phyloP scores from a whole-genome alignment of 2,329 filamentous ascomycete species.

The Colletotrichum abscissum region DNA sequence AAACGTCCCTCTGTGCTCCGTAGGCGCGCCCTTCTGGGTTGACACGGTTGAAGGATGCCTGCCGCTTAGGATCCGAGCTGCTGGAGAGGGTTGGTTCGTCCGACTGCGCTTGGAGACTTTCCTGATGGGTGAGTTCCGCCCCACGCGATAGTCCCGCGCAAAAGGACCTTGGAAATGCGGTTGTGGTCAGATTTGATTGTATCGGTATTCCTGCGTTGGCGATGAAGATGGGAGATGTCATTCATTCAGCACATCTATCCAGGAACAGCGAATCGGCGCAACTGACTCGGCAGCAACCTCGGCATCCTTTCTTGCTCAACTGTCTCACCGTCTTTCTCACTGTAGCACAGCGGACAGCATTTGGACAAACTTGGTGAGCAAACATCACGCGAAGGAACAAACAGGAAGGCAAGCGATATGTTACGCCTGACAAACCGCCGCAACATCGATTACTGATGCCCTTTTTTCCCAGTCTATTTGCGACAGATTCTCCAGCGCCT shows the following conservation, averaged over 20 bases:
- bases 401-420: neutral
- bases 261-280: neutral
- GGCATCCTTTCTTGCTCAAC: neutral
- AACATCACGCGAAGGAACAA: neutral
- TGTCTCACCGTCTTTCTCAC: neutral
- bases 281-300: conserved; percentile 22
- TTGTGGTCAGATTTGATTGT: neutral
- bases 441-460: neutral
- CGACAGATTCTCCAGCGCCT: neutral
- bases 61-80: conserved; percentile 7
- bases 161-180: conserved; percentile 6
- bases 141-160: conserved; percentile 5
- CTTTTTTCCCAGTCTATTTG: neutral
- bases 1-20: conserved; percentile 2
- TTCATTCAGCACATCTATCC: neutral
- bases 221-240: neutral
- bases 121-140: conserved; percentile 2
- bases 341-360: neutral
- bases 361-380: neutral
- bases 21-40: neutral
- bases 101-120: neutral
- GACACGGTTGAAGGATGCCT: neutral
- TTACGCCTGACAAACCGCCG: neutral
- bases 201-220: neutral
- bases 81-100: conserved; percentile 15